Evolutionary conservation across 1,284 basidiomycete genomes (phyloP), one percentile per base, ranked within the genome.

Genomic region (Irpex rosettiformis): DNA sequence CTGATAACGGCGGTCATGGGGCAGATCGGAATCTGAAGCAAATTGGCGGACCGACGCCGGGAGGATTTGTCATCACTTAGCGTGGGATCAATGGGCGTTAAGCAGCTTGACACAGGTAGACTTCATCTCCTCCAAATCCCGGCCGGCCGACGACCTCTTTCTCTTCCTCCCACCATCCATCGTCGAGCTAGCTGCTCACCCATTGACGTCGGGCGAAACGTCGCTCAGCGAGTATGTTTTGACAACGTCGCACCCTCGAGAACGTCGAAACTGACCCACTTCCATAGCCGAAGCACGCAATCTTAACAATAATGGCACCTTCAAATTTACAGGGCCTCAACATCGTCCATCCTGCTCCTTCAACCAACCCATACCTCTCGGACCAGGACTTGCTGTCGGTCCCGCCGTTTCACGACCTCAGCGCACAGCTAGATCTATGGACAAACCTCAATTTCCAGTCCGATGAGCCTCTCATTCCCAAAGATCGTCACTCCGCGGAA

Each of bases 381-480:
- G 76, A 83, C 68, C 81, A 81, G 65, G 85, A 89, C 62, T 77
- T 89, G 43, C 79, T 89, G 58, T 73, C 82, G 0, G 76, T 83
- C 1, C 79, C 82, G 21, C 75, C 83, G 2, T 88, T 85, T 69
- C 85, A 85, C 10, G 91, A 91, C 70, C 79, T 92, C 55, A 80
- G 80, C 18, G 88, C 89, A 2, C 89, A 93, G 69, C 85, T 93
- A 59, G 89, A 91, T 71, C 77, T 92, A 54, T 94, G 92, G 92
- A 89, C 90, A 7, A 88, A 89, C 71, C 79, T 93, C 62, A 75
- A 84, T 13, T 94, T 94, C 72, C 84, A 91, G 59, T 84, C 84
- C 1, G 89, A 92, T 68, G 89, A 91, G 59, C 81, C 85, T 22
- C 65, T 76, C 56, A 74, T 69, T 48, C 58, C 61, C 18, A 67